Base-by-base conservation (phyloP, 1,284 basidiomycete genomes). In the Puccinia coronata region DNA sequence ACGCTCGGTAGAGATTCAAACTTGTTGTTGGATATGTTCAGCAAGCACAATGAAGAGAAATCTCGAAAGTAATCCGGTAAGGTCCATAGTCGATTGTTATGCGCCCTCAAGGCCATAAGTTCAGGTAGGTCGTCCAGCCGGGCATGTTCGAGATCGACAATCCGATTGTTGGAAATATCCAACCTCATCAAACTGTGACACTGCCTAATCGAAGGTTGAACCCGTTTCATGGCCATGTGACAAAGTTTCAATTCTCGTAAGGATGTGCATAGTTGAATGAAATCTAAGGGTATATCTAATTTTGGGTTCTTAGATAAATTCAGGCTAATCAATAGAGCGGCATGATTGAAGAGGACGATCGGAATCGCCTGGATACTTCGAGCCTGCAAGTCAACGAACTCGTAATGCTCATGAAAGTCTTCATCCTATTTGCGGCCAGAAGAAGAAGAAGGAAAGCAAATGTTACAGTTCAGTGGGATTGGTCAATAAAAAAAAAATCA, bases 11-110 rank as follows among this genome's bases (percentile, higher is more conserved):
- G 89, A n/a, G 86, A 87, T 61, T 91, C 90, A 86, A 98, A 95
- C 85, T 95, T 94, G 88, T 99, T 99, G 88, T 98, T 99, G 71
- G 95, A 97, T 83, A 99, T 92, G 87, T 98, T 97, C 84, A 99
- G 89, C 69, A 91, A 91, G 78, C 90, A 90, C 75, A 98, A 90
- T 70, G 89, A 87, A 53, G 89, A 88, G 83, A 99, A 88, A 25
- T 91, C 89, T 2, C 91, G 90, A 84, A 98, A 96, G 85, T 94
- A 93, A 86, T 90, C 90, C 0, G 97, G 96, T 2, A 99, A 89
- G 81, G 90, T 91, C 82, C 93, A 92, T 84, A 99, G 90, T 47
- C 95, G 91, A 86, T 99, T 99, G 87, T 98, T 98, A 87, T 96
- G 93, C 72, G 94, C 89, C 84, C 91, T 92, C 83, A 99, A 89